Conservation (phyloP, 768 basidiomycete genomes). For the Neoboletus brunneissimus region DNA sequence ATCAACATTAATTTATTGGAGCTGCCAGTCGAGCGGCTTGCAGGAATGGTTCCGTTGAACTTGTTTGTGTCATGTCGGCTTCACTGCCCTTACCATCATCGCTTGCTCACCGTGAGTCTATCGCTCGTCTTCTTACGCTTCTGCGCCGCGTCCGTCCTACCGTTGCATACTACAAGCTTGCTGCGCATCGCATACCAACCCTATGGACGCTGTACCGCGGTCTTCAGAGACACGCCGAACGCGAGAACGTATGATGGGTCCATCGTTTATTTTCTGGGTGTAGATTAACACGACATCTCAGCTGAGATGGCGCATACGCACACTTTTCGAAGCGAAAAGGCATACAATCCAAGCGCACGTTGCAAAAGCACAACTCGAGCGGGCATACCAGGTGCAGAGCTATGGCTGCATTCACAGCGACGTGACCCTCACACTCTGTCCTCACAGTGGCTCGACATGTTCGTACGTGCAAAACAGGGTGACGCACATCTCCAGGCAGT, state of each 20-base stretch:
- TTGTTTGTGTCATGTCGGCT: slow-evolving; percentile 12
- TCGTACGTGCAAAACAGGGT: slow-evolving; percentile 52
- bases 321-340: slow-evolving; percentile 51
- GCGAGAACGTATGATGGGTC: slow-evolving; percentile 46
- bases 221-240: slow-evolving; percentile 54
- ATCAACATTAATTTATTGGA: not conserved
- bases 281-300: slow-evolving; percentile 25
- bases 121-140: slow-evolving; percentile 52
- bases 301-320: slow-evolving; percentile 57
- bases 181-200: slow-evolving; percentile 73
- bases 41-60: not conserved
- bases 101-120: slow-evolving; percentile 47
- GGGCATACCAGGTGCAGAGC: slow-evolving; percentile 54
- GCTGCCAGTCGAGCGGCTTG: not conserved
- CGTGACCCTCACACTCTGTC: not conserved
- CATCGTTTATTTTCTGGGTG: not conserved
- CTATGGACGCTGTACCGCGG: slow-evolving; percentile 75
- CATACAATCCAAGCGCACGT: slow-evolving; percentile 51
- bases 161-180: slow-evolving; percentile 65
- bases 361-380: slow-evolving; percentile 46
- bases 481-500: slow-evolving; percentile 45
- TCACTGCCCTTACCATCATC: slow-evolving; percentile 30
- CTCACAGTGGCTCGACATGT: slow-evolving; percentile 55
- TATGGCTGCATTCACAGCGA: not conserved
- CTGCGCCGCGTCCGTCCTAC: slow-evolving; percentile 58